Conservation (phyloP, 2,329 filamentous ascomycete genomes). For the Myriosclerotinia scirpicola region DNA sequence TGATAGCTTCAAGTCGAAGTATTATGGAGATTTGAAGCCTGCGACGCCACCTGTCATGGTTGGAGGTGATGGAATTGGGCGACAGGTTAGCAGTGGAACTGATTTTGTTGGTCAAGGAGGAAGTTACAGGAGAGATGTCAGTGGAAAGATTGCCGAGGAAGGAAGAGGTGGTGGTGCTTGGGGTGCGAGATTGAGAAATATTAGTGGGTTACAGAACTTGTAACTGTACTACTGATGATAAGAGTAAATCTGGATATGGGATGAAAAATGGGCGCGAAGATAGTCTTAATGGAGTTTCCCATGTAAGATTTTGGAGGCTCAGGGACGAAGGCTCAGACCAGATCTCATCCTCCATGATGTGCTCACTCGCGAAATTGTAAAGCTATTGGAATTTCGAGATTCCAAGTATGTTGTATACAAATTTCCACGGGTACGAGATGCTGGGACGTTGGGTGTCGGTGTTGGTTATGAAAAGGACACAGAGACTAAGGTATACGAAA, state of each 20-base stretch:
- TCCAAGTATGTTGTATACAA: neutral
- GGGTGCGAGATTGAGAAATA: slow-evolving; percentile 44
- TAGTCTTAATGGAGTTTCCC: neutral
- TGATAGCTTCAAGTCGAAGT: slow-evolving; percentile 51
- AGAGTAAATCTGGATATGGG: neutral
- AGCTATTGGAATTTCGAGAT: neutral
- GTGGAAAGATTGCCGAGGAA: slow-evolving; percentile 72
- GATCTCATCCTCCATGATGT: neutral
- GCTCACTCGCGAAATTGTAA: neutral
- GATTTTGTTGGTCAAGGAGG: slow-evolving; percentile 47
- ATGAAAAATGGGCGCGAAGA: neutral
- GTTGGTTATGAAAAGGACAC: neutral
- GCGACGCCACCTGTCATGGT: slow-evolving; percentile 56
- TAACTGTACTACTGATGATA: neutral
- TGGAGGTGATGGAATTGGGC: slow-evolving; percentile 41
- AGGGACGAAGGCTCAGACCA: neutral
- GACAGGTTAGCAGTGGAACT: slow-evolving; percentile 59
- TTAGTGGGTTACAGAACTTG: slow-evolving; percentile 35
- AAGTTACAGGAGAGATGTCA: slow-evolving; percentile 56
- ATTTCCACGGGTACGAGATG: neutral
- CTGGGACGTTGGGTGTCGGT: neutral
- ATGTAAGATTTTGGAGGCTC: neutral
- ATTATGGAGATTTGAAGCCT: slow-evolving; percentile 59
- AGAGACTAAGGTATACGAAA: neutral
- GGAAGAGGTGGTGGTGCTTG: slow-evolving; percentile 45